These are phyloP conservation scores for Ziziphus jujuba DNA, from an alignment of 306 rosid species.

Conservation along the genomic window DNA sequence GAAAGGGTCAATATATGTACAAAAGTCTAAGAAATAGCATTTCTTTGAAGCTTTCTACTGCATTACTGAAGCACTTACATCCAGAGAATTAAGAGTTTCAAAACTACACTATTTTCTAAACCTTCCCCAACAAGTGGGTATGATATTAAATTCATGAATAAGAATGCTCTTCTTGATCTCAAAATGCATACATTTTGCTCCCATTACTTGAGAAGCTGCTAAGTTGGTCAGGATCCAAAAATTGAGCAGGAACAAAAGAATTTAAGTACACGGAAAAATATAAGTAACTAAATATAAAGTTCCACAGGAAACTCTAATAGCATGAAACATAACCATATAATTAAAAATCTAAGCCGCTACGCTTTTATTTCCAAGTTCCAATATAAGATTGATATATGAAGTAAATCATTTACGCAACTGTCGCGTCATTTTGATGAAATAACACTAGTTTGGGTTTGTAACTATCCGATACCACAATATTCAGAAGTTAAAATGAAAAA, in stretches of 20 bases:
- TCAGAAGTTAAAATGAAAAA: slow-evolving; percentile 4
- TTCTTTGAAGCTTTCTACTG: neutral
- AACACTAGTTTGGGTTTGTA: slow-evolving; percentile 4
- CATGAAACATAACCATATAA: slow-evolving; percentile 1
- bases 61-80: neutral
- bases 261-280: too few species aligned
- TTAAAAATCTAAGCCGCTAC: slow-evolving; percentile 2
- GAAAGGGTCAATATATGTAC: too few species aligned
- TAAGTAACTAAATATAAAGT: neutral
- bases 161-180: neutral
- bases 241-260: neutral
- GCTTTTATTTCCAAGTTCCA: neutral
- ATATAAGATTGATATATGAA: slow-evolving; percentile 14
- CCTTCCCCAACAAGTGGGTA: neutral
- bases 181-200: neutral
- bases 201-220: neutral
- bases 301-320: neutral
- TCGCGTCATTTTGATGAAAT: slow-evolving; percentile 12
- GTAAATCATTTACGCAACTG: slow-evolving; percentile 15
- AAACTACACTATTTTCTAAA: neutral
- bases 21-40: too few species aligned
- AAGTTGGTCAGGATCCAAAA: neutral
- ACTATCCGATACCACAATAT: neutral
- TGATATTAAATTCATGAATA: slow-evolving; percentile 5
- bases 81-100: neutral